phyloP scores from a whole-genome alignment of 148 eudicot genomes.

The Pouteria glomerata region DNA sequence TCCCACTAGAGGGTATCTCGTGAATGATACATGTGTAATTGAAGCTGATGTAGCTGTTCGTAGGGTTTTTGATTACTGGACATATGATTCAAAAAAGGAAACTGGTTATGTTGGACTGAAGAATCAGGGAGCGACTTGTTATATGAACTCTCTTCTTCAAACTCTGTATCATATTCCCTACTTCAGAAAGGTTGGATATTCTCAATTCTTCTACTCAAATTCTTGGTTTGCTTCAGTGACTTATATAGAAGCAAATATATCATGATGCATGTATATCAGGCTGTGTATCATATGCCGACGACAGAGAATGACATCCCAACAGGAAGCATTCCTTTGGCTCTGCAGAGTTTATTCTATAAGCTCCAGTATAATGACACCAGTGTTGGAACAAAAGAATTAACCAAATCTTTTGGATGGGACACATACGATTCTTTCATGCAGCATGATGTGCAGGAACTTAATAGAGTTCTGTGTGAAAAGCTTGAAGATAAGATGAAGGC shows the following conservation, averaged over 20 bases:
- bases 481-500: conserved; percentile 99
- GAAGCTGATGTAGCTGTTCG: conserved; percentile 94
- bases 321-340: conserved; percentile 75
- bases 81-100: conserved; percentile 90
- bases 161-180: conserved; percentile 86
- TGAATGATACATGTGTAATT: conserved; percentile 62
- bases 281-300: conserved; percentile 97
- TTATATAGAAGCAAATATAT: conserved; percentile 4
- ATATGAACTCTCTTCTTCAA: conserved; percentile 94
- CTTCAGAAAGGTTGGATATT: conserved; percentile 63
- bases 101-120: conserved; percentile 94
- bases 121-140: conserved; percentile 96
- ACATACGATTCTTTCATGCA: conserved; percentile 95
- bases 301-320: conserved; percentile 80
- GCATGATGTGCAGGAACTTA: conserved; percentile 96
- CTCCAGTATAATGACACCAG: conserved; percentile 79
- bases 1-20: conserved; percentile 62
- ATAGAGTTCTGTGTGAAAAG: conserved; percentile 83
- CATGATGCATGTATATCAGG: conserved; percentile 42
- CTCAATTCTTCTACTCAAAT: neutral
- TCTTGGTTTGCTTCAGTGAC: neutral
- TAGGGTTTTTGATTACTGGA: conserved; percentile 61
- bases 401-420: conserved; percentile 96
- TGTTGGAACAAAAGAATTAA: conserved; percentile 87
- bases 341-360: conserved; percentile 91